Base-by-base conservation (phyloP, 257 asterid genomes). In the Linderniella brevidens region DNA sequence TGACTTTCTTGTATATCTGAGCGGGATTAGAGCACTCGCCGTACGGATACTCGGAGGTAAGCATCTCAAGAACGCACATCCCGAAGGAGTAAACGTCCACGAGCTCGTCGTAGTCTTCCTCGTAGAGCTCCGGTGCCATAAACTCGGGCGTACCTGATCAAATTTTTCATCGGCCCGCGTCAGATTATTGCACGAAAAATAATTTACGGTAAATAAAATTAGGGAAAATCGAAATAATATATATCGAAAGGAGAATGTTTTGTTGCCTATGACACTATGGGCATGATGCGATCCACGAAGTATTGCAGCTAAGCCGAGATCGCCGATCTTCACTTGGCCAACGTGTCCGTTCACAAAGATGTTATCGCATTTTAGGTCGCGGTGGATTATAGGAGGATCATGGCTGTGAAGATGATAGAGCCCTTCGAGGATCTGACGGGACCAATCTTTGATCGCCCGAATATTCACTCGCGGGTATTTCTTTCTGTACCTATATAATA, bases 1-100 rank as follows among this genome's bases (percentile, higher is more conserved):
- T 80, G n/a, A 83, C 93, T 80, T 80, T 83, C 90, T 77, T 83
- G 73, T 83, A 83, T n/a, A 83, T 83, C 56, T 83, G 95, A 64
- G 95, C 95, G 43, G 93, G 79, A 52, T 83, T 83, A 4, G 86
- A 65, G 68, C 95, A 84, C 72, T 84, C 95, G 49, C 61, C 64
- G 52, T 84, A 84, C 0, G 95, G 95, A 54, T 80, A 84, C 16
- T 84, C 92, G 5, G 70, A 64, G 18, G 90, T 80, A 19, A 84
- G 86, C 86, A 84, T 77, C 64, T 84, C 95, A 12, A 84, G 55
- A 47, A 80, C 74, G 50, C 93, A 80, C 90, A 84, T 80, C 36
- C 95, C 95, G 43, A 84, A 84, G 9, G 95, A 70, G 77, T 84
- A 84, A 37, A 84, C 44, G 52, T 83, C 93, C 0, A 83, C 83